phyloP scores from a whole-genome alignment of 2,329 filamentous ascomycete genomes.

The Fusarium domesticum region DNA sequence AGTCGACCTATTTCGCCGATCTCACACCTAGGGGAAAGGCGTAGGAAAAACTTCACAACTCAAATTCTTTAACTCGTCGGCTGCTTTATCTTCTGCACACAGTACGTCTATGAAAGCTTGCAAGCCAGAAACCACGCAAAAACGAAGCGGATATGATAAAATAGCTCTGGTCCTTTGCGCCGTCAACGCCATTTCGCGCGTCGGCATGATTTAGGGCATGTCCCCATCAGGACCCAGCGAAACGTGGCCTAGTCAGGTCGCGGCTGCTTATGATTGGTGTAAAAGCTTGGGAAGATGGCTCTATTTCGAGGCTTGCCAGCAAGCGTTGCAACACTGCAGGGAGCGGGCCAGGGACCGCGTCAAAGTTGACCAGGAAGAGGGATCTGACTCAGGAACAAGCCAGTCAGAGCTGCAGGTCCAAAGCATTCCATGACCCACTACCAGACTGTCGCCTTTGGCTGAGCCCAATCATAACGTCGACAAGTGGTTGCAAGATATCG shows the following conservation, averaged over 20 bases:
- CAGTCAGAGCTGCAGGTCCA: constrained; percentile 25
- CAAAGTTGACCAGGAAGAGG: constrained; percentile 15
- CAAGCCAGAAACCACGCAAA: constrained; percentile 26
- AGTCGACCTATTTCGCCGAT: too few relatives aligned
- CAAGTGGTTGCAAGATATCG: constrained; percentile 26
- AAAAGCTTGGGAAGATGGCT: constrained; percentile 4
- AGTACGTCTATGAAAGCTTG: not conserved
- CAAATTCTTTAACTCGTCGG: not conserved
- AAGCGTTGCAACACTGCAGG: constrained; percentile 21
- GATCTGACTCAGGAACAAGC: constrained; percentile 26
- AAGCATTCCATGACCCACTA: constrained; percentile 19
- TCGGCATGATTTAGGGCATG: constrained; percentile 3
- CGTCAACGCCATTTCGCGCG: not conserved
- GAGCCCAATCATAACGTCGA: constrained; percentile 21
- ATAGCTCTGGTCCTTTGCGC: constrained; percentile 11
- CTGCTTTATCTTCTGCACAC: not conserved
- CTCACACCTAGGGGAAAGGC: too few relatives aligned
- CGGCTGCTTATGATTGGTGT: constrained; percentile 21
- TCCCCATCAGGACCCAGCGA: constrained; percentile 13
- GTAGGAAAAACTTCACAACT: not conserved
- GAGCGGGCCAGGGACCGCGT: constrained; percentile 16
- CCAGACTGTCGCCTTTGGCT: constrained; percentile 11
- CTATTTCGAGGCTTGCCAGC: constrained; percentile 7
- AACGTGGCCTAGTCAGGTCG: constrained; percentile 19
- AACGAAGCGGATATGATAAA: constrained; percentile 19